Conservation (phyloP, 2,329 filamentous ascomycete species). For the Penicillium sp. region DNA sequence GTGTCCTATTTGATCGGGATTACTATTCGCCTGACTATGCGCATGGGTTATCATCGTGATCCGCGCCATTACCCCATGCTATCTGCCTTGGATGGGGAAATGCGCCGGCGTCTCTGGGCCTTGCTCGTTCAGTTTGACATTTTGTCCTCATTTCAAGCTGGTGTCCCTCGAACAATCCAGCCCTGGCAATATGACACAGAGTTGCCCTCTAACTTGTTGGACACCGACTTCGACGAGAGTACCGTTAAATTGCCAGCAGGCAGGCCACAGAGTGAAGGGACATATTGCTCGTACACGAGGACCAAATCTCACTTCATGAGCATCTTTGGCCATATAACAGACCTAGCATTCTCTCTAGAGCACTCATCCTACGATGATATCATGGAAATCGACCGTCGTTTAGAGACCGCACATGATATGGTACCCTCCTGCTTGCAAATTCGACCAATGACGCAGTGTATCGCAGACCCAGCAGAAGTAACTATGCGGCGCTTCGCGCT, state of each 20-base stretch:
- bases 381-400: constrained; percentile 36
- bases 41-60: constrained; percentile 63
- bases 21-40: constrained; percentile 59
- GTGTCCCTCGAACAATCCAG: constrained; percentile 62
- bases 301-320: constrained; percentile 38
- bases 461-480: constrained; percentile 51
- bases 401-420: constrained; percentile 34
- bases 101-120: constrained; percentile 46
- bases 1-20: constrained; percentile 57
- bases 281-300: constrained; percentile 43
- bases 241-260: constrained; percentile 53
- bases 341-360: constrained; percentile 38
- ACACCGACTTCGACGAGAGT: constrained; percentile 60
- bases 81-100: constrained; percentile 58
- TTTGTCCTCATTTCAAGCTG: constrained; percentile 63
- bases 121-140: constrained; percentile 57
- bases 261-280: constrained; percentile 56
- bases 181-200: constrained; percentile 61
- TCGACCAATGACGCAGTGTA: constrained; percentile 36
- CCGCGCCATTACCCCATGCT: constrained; percentile 55
- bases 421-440: constrained; percentile 26
- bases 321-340: constrained; percentile 40
- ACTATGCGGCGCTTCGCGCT: constrained; percentile 55
- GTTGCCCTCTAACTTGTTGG: constrained; percentile 59
- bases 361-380: constrained; percentile 38